Percentiles rank a stretch among this genome's conserved stretches.
These are phyloP conservation scores for Phragmites australis DNA, from an alignment of 176 grass and related monocot species.

Conservation along the genomic window DNA sequence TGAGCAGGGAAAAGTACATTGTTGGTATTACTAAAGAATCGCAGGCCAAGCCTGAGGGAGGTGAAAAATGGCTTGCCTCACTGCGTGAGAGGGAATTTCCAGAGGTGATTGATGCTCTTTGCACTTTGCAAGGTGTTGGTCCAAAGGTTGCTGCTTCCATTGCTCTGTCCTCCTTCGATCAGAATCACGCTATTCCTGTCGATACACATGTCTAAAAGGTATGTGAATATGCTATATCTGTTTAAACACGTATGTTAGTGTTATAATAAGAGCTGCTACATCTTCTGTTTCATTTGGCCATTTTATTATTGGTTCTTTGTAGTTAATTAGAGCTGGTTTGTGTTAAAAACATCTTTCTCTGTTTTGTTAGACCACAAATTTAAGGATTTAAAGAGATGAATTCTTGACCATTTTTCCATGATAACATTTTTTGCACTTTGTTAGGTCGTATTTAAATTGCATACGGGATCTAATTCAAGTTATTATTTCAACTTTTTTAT, in stretches of 20 bases:
- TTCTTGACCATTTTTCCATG: constrained; percentile 16
- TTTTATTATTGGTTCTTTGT: not conserved
- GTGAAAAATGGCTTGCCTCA: constrained; percentile 76
- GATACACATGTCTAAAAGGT: constrained; percentile 95
- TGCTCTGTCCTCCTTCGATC: constrained; percentile 84
- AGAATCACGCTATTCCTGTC: constrained; percentile 88
- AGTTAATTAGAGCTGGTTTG: not conserved
- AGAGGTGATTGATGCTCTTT: constrained; percentile 72
- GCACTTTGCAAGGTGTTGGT: constrained; percentile 81
- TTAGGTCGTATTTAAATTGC: not conserved
- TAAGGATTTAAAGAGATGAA: constrained; percentile 4
- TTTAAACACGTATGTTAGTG: not conserved
- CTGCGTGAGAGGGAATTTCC: constrained; percentile 56
- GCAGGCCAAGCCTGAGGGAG: constrained; percentile 67
- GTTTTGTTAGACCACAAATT: not conserved
- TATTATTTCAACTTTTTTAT: constrained; percentile 6
- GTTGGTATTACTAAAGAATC: constrained; percentile 67
- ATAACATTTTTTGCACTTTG: not conserved
- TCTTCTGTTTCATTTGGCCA: not conserved
- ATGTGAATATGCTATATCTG: not conserved
- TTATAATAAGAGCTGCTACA: not conserved
- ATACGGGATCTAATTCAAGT: not conserved
- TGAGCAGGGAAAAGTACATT: constrained; percentile 77
- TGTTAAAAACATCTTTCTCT: not conserved
- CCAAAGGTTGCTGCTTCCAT: constrained; percentile 91